Percentiles rank a stretch among this genome's conserved stretches.
Conservation (phyloP, 805 yeast species). For the Priceomyces melissophilus region DNA sequence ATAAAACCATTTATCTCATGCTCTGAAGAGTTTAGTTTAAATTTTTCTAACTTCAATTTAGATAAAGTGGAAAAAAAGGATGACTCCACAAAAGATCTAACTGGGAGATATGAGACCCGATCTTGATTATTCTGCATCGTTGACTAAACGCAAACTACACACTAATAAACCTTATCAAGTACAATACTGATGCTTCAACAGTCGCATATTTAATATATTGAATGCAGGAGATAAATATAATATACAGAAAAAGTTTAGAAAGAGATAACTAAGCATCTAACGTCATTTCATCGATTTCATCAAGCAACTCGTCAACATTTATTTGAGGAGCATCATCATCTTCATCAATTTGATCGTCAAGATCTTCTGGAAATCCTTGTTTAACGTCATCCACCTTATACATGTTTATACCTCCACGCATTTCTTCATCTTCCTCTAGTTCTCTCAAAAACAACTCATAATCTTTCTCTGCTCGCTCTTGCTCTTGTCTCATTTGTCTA, state of each 20-base stretch:
- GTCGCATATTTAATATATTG: constrained; percentile 5
- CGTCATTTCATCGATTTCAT: constrained; percentile 92
- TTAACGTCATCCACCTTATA: constrained; percentile 58
- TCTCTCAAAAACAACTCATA: constrained; percentile 95
- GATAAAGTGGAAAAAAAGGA: constrained; percentile 80
- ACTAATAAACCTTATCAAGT: background rate
- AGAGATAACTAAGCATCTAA: constrained; percentile 48
- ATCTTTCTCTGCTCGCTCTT: constrained; percentile 89
- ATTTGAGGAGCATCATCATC: constrained; percentile 87
- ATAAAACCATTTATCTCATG: constrained; percentile 43
- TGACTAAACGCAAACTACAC: constrained; percentile 14
- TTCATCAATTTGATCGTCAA: constrained; percentile 43
- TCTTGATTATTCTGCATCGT: background rate
- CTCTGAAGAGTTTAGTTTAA: constrained; percentile 56
- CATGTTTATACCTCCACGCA: constrained; percentile 84
- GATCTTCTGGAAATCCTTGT: constrained; percentile 36
- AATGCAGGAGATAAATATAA: background rate
- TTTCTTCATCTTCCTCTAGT: constrained; percentile 93
- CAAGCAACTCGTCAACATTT: constrained; percentile 87
- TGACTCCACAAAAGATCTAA: constrained; percentile 77
- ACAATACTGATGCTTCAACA: no score
- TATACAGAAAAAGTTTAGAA: background rate
- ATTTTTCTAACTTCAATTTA: constrained; percentile 66
- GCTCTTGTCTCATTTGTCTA: constrained; percentile 81
- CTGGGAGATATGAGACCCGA: constrained; percentile 35